phyloP scores from a whole-genome alignment of 768 basidiomycete species.

The Mycena galopus region DNA sequence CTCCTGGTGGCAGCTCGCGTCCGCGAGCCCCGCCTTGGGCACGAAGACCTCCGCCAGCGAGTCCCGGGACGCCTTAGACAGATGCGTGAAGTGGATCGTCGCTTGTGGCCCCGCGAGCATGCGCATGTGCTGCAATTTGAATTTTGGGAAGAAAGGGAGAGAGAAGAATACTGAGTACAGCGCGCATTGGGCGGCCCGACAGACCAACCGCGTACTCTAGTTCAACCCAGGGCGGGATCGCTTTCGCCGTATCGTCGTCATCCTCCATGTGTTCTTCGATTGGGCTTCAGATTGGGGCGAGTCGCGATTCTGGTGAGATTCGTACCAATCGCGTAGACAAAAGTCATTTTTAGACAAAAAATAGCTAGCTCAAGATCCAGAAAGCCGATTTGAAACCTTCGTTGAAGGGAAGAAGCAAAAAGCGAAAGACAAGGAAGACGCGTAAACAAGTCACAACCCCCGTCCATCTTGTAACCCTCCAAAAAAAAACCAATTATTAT shows the following conservation, averaged over 20 bases:
- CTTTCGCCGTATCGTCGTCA: slow-evolving; percentile 79
- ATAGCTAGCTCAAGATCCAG: no score
- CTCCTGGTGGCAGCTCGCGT: slow-evolving; percentile 60
- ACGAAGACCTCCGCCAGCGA: slow-evolving; percentile 60
- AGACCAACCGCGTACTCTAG: slow-evolving; percentile 86
- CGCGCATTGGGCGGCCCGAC: slow-evolving; percentile 1
- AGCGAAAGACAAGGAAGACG: no score
- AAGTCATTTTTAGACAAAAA: slow-evolving; percentile 52
- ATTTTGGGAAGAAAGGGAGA: slow-evolving; percentile 3
- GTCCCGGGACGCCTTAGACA: slow-evolving; percentile 77
- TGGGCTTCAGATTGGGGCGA: slow-evolving; percentile 5
- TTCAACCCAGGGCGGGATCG: slow-evolving; percentile 91
- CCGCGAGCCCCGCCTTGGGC: slow-evolving; percentile 45
- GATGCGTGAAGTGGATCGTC: slow-evolving; percentile 85
- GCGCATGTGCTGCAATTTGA: slow-evolving; percentile 97
- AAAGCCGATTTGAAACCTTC: no score
- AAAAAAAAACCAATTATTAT: no score
- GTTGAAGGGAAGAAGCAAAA: background rate
- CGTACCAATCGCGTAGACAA: slow-evolving; percentile 71
- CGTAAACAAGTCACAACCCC: no score
- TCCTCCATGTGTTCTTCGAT: slow-evolving; percentile 93
- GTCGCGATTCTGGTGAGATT: background rate
- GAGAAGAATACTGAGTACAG: slow-evolving; percentile 3
- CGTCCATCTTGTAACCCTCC: no score
- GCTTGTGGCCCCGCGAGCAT: slow-evolving; percentile 75